Evolutionary conservation across 1,284 basidiomycete species (phyloP), one percentile per base, ranked within the genome.

Genomic region (Athelia psychrophila): DNA sequence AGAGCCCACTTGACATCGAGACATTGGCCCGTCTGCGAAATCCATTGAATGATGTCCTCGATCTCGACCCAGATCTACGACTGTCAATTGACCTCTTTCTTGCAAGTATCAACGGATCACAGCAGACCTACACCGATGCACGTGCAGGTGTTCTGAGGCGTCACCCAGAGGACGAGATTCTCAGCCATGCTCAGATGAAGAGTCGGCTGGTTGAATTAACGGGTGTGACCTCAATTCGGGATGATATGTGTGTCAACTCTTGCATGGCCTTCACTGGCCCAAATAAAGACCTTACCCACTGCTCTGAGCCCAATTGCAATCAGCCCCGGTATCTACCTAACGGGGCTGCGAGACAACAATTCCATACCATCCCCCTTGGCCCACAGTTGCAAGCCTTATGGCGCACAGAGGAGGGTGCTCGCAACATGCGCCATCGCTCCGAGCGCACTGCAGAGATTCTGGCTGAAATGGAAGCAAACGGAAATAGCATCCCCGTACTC

Each of bases 261-360:
- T 75, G 72, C 49, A 49, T 65, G 10, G 69, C 65, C 4, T 74
- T 62, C 48, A 70, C 69, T 1, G 69, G 73, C 0, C 69, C 67
- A 1, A 66, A 61, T 27, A 9, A 32, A 0, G 22, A 59, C 0
- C 55, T 63, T 0, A 53, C 64, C 0, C 3, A 3, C 0, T 63
- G 60, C 32, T n/a, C n/a, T n/a, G n/a, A n/a, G n/a, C 57, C 57
- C 13, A 53, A 54, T 22, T 73, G 69, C 46, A 27, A 33, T 0
- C 38, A 57, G 16, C 51, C 58, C 3, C 58, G 59, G 0, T 70
- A 61, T 44, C 8, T 20, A 23, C 9, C 33, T 2, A 3, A 16
- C 2, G 48, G 53, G 2, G 51, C 57, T 19, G 46, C 56, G 2
- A 50, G 66, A 0, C 58, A 60, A 22, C 55, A 64, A 4, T 73